phyloP scores from a whole-genome alignment of 2,329 filamentous ascomycete genomes.

The Alternaria solani region DNA sequence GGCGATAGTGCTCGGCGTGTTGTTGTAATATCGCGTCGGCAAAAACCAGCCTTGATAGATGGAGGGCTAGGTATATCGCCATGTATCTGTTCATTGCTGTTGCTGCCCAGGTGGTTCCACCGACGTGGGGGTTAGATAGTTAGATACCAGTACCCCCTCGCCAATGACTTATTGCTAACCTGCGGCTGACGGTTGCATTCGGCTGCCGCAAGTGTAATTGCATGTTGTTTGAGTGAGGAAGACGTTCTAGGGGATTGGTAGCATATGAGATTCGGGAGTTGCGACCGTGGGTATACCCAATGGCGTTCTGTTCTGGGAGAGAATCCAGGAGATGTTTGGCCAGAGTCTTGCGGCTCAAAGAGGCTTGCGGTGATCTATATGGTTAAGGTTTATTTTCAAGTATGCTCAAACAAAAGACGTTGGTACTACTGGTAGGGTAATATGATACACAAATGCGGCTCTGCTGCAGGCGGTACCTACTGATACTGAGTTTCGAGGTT shows the following conservation, averaged over 20 bases:
- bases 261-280: not conserved
- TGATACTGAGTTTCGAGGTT: not conserved
- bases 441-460: conserved; percentile 20
- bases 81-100: conserved; percentile 18
- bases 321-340: not conserved
- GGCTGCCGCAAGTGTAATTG: too few species aligned
- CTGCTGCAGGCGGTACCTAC: conserved; percentile 12
- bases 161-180: not conserved
- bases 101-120: not conserved
- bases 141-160: not conserved
- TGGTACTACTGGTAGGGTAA: not conserved
- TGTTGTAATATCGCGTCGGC: conserved; percentile 11
- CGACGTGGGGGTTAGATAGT: conserved; percentile 6
- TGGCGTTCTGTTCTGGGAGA: not conserved
- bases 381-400: not conserved
- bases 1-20: conserved; percentile 25
- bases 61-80: conserved; percentile 8
- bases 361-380: not conserved
- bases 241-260: not conserved
- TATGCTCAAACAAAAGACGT: not conserved
- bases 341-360: not conserved
- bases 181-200: not conserved
- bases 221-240: too few species aligned
- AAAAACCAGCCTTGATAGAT: conserved; percentile 6
- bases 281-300: not conserved